Evolutionary conservation across 1,139 yeast genomes (phyloP), one percentile per base, ranked within the genome.

Genomic region (Yamadazyma mexicana): DNA sequence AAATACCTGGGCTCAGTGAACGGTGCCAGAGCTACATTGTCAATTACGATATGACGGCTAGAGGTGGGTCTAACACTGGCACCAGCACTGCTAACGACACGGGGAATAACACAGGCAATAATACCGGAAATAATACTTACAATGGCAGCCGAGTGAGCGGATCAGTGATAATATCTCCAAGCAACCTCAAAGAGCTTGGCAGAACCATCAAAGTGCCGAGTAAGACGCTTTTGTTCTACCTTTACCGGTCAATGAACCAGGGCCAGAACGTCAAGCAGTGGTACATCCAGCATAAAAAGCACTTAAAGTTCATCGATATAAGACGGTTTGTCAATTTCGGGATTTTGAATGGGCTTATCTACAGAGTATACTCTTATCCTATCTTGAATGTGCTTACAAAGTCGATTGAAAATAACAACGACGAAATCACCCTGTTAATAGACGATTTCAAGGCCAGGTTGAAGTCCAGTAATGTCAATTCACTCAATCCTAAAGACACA

Each of bases 301-400:
- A 69, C 7, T 63, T 94, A 23, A 64, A 53, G 15, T 77, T 79
- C 49, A 79, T 94, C 31, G 98, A 94, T 59, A 70, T 92, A 2
- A 69, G 98, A 44, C 66, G 96, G 37, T 87, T 94, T 53, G 70
- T 92, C 12, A 81, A 89, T 22, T 94, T 91, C 68, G 99, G 98
- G 0, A 75, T 88, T 2, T 68, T 88, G 28, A 77, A 88, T 46
- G 89, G 95, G 1, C 59, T 94, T 6, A 83, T 94, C 14, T 89
- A 89, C 58, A 65, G 98, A 38, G 87, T 89, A 1, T 77, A 86
- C 44, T 70, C 88, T 10, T 87, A 80, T 55, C 97, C 98, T 0
- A 65, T 88, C 2, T 60, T 73, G 45, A 68, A 61, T 44, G 64
- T 63, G 26, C 56, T 67, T 11, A 61, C 61, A 11, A 62, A 61